Conservation (phyloP, 805 yeast species). For the Alloascoidea hylecoeti region DNA sequence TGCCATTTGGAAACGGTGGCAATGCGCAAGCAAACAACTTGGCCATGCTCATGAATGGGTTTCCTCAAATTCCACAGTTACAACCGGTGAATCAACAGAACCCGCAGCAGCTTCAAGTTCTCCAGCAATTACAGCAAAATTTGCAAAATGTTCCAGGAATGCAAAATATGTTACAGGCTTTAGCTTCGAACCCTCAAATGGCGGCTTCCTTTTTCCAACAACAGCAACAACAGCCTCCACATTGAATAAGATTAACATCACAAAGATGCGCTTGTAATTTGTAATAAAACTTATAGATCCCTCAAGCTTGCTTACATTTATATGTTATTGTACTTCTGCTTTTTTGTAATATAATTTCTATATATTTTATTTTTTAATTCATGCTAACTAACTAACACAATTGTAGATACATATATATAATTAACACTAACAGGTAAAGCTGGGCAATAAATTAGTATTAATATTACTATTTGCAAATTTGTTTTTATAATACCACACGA, state of each 20-base stretch:
- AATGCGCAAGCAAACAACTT: neutral
- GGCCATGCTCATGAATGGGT: neutral
- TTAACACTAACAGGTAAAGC: no score
- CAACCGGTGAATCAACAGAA: neutral
- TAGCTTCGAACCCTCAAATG: constrained; percentile 8
- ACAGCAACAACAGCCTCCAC: constrained; percentile 11
- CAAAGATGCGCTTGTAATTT: no score
- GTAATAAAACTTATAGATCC: no score
- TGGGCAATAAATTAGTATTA: no score
- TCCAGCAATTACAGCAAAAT: neutral
- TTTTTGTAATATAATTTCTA: no score
- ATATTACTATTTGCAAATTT: constrained; percentile 15
- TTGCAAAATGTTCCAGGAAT: constrained; percentile 1
- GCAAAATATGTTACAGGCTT: neutral
- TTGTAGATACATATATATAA: no score
- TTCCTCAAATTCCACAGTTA: neutral
- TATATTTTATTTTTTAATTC: no score
- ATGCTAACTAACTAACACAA: no score
- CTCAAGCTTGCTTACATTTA: no score
- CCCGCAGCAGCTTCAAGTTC: neutral
- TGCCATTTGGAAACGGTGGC: neutral
- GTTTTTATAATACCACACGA: constrained; percentile 8
- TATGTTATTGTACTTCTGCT: no score
- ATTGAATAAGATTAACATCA: no score
- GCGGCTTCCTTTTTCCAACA: constrained; percentile 9